Conservation (phyloP, 2,329 filamentous ascomycete species). For the Claviceps lovelessii region DNA sequence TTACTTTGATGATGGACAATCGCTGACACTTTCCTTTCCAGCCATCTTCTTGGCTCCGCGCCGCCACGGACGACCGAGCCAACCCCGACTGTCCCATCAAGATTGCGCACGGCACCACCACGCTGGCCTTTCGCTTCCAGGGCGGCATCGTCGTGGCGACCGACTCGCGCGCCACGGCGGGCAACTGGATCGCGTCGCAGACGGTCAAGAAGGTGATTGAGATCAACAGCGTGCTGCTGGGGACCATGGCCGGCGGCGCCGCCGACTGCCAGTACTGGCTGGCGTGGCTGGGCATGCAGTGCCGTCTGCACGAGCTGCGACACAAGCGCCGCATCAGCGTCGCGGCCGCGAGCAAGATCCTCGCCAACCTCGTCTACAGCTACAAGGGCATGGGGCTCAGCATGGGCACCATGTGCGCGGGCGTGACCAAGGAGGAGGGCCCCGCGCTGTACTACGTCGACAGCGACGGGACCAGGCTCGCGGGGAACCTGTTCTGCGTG, state of each 20-base stretch:
- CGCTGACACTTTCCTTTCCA: constrained; percentile 20
- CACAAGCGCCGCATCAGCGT: constrained; percentile 98
- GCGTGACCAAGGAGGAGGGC: constrained; percentile 87
- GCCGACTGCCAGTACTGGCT: constrained; percentile 99
- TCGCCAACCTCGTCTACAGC: constrained; percentile 92
- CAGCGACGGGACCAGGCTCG: constrained; percentile 73
- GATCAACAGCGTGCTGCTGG: constrained; percentile 86
- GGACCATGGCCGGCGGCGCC: constrained; percentile 96
- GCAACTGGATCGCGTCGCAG: constrained; percentile 98
- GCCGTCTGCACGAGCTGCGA: constrained; percentile 94
- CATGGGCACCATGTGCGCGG: constrained; percentile 99
- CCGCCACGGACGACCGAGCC: constrained; percentile 90
- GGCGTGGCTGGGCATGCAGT: constrained; percentile 96
- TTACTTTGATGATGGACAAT: too few relatives aligned
- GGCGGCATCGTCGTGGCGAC: constrained; percentile 97
- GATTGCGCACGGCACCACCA: constrained; percentile 97
- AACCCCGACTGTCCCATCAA: constrained; percentile 98
- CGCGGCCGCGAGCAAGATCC: constrained; percentile 92
- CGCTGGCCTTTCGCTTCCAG: constrained; percentile 93
- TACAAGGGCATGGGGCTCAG: constrained; percentile 98
- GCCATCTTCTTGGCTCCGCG: constrained; percentile 88
- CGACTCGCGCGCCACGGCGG: constrained; percentile 90
- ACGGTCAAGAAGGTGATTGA: constrained; percentile 99
- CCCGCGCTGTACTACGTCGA: constrained; percentile 99
- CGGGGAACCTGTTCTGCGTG: constrained; percentile 95